Percentiles rank a stretch among this genome's conserved stretches.
These are phyloP conservation scores for Sclerotinia minor DNA, from an alignment of 2,329 filamentous ascomycete species.

Conservation along the genomic window DNA sequence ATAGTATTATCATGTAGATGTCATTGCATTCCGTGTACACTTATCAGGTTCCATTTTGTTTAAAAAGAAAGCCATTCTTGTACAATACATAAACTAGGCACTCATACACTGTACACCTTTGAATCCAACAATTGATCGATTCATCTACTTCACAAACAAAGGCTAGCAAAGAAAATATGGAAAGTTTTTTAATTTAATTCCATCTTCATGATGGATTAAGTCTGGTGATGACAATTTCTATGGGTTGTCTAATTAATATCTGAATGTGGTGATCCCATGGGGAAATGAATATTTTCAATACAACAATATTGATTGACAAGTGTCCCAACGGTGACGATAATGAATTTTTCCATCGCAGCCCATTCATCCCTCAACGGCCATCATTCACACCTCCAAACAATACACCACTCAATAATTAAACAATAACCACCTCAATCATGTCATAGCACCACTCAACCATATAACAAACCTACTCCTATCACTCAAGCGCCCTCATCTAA, in stretches of 20 bases:
- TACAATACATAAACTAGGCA: background rate
- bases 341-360: background rate
- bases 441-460: background rate
- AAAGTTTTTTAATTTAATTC: background rate
- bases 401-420: background rate
- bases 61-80: no score
- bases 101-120: background rate
- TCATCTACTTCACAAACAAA: background rate
- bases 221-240: background rate
- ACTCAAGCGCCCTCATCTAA: background rate
- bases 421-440: background rate
- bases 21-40: no score
- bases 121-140: background rate
- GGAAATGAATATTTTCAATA: constrained; percentile 3
- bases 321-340: background rate
- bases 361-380: no score
- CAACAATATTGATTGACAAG: constrained; percentile 8
- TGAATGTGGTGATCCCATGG: background rate
- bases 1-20: background rate
- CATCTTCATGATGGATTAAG: constrained; percentile 5
- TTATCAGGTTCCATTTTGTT: no score
- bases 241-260: background rate
- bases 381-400: background rate
- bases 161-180: no score
- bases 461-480: background rate